Base-by-base conservation (phyloP, 179 eudicot species). In the Corrigiola litoralis region DNA sequence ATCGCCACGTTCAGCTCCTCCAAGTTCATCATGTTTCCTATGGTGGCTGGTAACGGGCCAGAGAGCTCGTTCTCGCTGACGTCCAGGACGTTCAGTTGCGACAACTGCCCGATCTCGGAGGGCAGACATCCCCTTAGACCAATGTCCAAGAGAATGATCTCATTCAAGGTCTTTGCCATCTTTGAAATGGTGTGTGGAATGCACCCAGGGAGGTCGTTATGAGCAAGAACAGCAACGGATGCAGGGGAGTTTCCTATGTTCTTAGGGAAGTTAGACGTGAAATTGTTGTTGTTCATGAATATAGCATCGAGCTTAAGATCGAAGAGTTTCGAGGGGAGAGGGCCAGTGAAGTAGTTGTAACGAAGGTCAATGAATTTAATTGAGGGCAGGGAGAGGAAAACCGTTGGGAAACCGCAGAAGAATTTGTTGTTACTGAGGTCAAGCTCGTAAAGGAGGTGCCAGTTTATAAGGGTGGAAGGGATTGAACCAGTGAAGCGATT, bases 341-440 rank as follows among this genome's bases (percentile, higher is more conserved):
- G 25, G 1, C 88, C 88, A 0, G 28, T 7, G 64, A 84, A 84
- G 9, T 20, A 18, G 10, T 84, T 84, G 67, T 34, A 84, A 1
- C 88, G 70, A 13, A 84, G 66, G 54, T 84, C 88, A 13, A 84
- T 60, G 67, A 53, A 84, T 13, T 72, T 84, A 0, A 84, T 63
- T 0, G 66, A 41, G 0, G 69, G 70, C 0, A 84, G 60, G 1
- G 29, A 32, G 0, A 84, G 76, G 4, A 79, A 54, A 0, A 77
- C 80, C 0, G 57, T 3, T 1, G 88, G 88, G 16, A 84, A 84
- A 0, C 8, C 20, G 0, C 85, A 85, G 17, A 74, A 56, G 23
- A 84, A 71, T 1, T 36, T 57, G 53, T 84, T 84, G 61, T 84
- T 84, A 28, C 88, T 84, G 2, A 84, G 41, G 21, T 84, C 88